phyloP scores from a whole-genome alignment of 2,329 filamentous ascomycete genomes.

The Paracoccidioides brasiliensis region DNA sequence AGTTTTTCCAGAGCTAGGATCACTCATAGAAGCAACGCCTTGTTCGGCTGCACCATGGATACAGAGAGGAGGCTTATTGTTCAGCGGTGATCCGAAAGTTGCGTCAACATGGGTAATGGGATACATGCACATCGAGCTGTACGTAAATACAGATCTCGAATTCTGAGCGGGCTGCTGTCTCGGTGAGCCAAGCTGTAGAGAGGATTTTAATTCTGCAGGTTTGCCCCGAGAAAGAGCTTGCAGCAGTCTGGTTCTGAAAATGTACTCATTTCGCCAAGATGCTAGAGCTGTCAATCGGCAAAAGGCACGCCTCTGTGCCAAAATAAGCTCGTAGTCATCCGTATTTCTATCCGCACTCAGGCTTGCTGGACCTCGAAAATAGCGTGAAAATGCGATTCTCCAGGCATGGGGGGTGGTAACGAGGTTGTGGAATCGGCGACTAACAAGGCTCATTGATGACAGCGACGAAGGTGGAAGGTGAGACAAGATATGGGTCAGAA shows the following conservation, averaged over 20 bases:
- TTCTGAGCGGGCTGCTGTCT: constrained; percentile 48
- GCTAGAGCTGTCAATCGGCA: constrained; percentile 66
- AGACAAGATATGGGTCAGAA: constrained; percentile 80
- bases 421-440: constrained; percentile 70
- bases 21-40: constrained; percentile 66
- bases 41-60: constrained; percentile 73
- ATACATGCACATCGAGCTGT: constrained; percentile 70
- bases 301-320: constrained; percentile 66
- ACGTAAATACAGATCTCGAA: constrained; percentile 63
- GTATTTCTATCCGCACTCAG: constrained; percentile 34
- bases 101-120: constrained; percentile 70
- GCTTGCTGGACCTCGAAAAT: constrained; percentile 65
- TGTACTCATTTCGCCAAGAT: constrained; percentile 95
- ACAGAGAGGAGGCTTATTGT: constrained; percentile 62
- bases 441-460: constrained; percentile 70
- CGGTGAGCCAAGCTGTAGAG: constrained; percentile 40
- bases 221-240: constrained; percentile 73
- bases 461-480: constrained; percentile 79
- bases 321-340: constrained; percentile 42
- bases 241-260: constrained; percentile 71
- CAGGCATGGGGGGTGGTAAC: constrained; percentile 88
- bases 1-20: constrained; percentile 56
- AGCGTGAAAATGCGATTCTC: constrained; percentile 82
- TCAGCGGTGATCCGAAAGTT: constrained; percentile 51
- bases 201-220: constrained; percentile 43